Evolutionary conservation across 2,329 filamentous ascomycete species (phyloP), one percentile per base, ranked within the genome.

Genomic region (Fusarium anthophilum): DNA sequence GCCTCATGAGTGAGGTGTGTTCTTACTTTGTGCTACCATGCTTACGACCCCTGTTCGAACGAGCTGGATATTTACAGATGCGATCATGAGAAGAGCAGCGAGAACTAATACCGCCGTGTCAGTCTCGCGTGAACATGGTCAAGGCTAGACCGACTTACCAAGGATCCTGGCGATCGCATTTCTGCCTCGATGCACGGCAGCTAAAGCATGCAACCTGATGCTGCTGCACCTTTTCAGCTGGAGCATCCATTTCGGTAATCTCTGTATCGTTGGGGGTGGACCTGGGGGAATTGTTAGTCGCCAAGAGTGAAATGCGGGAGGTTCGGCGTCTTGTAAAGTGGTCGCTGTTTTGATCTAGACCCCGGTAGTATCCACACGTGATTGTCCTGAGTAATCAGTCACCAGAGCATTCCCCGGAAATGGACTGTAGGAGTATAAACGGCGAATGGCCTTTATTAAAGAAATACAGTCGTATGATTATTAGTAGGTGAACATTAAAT

Each of bases 341-440:
- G 65, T 63, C 66, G 64, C 66, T 69, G 30, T 69, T 45, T 69
- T 69, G 65, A 69, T 69, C 64, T 63, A 69, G 48, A 63, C 56
- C 38, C 66, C 66, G 9, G 8, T 6, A 8, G 13, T 5, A 15
- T 3, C 1, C 26, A 43, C 66, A 69, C 66, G 66, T 69, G 66
- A 69, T 39, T 7, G 24, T 26, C 51, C 10, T 28, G 20, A 39
- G 24, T 39, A 17, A 39, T 54, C 24, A 54, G 30, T 15, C n/a
- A 51, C 12, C 30, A 37, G 30, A 26, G 24, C 24, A 55, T 28
- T 55, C 51, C 51, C 35, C 35, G 24, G 35, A 41, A 55, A 53
- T 53, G n/a, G 30, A 18, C 7, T 18, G 35, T 28, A n/a, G 28
- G 20, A 37, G 17, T 1, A 37, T 26, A 20, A 22, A 54, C 35